Evolutionary conservation across 495 filamentous ascomycete species (phyloP), one percentile per base, ranked within the genome.

Genomic region (Daldinia caldariorum): DNA sequence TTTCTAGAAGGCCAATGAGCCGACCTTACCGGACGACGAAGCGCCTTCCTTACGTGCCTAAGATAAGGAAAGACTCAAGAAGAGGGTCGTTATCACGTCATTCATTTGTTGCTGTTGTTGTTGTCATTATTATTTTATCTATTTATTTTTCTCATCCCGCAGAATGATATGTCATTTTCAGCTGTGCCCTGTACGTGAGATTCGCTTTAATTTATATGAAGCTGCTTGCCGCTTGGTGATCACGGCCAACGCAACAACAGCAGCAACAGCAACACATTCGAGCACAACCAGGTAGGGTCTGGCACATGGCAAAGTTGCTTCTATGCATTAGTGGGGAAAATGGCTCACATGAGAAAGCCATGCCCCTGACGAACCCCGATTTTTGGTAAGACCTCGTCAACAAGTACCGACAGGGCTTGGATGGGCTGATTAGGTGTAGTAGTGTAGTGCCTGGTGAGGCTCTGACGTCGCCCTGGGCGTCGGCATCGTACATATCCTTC

Each of bases 1-100:
- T 45, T 45, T 8, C 16, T 18, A 45, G 34, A 45, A 45, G 41
- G 0, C 41, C 41, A 20, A 45, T 45, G 41, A 45, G 9, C 8
- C 41, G 6, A 9, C n/a, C 14, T 45, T 45, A 6, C 41, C 5
- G 16, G n/a, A 12, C 43, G 43, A 22, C 43, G 20, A 22, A 16
- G 43, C 43, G 18, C 5, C 12, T 20, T 20, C 14, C 67, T 49
- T 59, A 38, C 62, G 41, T 59, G 54, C 63, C 51, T 59, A 63
- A 66, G 58, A 68, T 68, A 62, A 57, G 60, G 4, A 34, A 9
- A 10, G 34, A 10, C 26, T 26, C 26, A 26, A 10, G 34, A 35
- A 5, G 34, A 35, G 9, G 34, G 34, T 1, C 34, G 13, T 14
- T 29, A 32, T 53, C 22, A 8, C 8, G 49, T 53, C 54, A 22